These are phyloP conservation scores for Babesia gibsoni DNA, from an alignment of 169 alveolate species.

Conservation along the genomic window DNA sequence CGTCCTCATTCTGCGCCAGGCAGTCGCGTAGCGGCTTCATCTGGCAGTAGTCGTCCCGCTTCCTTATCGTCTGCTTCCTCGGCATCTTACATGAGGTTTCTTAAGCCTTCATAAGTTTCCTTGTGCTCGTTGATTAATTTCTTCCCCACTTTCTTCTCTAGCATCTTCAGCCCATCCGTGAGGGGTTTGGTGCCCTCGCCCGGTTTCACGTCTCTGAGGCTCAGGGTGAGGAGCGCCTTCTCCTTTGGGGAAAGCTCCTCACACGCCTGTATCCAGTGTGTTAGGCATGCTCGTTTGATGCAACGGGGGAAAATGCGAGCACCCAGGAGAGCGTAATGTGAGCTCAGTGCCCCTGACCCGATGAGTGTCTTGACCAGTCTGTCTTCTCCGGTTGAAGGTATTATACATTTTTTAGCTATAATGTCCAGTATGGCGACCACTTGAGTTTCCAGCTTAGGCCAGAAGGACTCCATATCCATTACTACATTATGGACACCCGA, in stretches of 20 bases:
- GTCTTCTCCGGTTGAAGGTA: conserved; percentile 8
- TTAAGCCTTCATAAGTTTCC: neutral
- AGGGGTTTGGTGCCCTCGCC: neutral
- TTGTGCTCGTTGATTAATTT: neutral
- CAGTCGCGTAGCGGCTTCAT: conserved; percentile 83
- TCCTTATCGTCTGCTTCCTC: conserved; percentile 45
- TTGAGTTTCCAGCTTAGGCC: conserved; percentile 2
- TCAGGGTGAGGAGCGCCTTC: conserved; percentile 3
- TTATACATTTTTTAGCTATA: conserved; percentile 1
- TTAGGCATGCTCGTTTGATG: conserved; percentile 3
- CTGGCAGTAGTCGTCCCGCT: conserved; percentile 69
- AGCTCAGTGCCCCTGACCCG: conserved; percentile 23
- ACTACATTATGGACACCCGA: conserved; percentile 8
- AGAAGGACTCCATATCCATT: conserved; percentile 7
- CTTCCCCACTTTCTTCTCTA: conserved; percentile 5
- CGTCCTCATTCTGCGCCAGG: conserved; percentile 69
- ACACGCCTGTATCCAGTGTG: neutral
- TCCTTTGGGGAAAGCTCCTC: neutral
- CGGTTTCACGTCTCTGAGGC: conserved; percentile 4
- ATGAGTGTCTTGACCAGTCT: conserved; percentile 18
- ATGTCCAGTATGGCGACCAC: neutral
- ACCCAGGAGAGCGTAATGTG: conserved; percentile 16
- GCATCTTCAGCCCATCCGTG: neutral
- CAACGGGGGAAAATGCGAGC: neutral
- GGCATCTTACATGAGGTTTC: conserved; percentile 54